These are phyloP conservation scores for Boletus nobilissimus DNA, from an alignment of 1,284 basidiomycete genomes.

Conservation along the genomic window DNA sequence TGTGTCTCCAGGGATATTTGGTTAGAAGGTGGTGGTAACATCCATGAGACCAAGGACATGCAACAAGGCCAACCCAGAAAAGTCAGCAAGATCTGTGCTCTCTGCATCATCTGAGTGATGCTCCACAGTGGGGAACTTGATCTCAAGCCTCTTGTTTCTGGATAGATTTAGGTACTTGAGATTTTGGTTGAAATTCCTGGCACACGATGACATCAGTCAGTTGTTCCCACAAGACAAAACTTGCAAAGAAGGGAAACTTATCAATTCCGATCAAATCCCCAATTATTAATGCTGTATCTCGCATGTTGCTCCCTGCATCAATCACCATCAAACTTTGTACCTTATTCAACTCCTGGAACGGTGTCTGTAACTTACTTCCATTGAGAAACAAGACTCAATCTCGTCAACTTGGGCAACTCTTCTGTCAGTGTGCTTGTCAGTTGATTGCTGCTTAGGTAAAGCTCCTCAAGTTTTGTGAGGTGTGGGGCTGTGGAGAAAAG, in stretches of 20 bases:
- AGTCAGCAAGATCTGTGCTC: conserved; percentile 73
- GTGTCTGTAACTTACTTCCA: conserved; percentile 92
- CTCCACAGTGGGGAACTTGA: conserved; percentile 64
- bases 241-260: conserved; percentile 49
- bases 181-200: conserved; percentile 97
- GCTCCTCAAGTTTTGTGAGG: conserved; percentile 77
- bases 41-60: conserved; percentile 97
- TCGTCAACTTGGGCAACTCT: conserved; percentile 77
- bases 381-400: conserved; percentile 88
- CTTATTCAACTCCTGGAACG: conserved; percentile 91
- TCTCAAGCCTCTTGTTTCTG: conserved; percentile 89
- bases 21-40: conserved; percentile 87
- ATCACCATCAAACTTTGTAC: conserved; percentile 84
- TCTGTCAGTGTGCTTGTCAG: conserved; percentile 91
- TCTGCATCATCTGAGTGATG: conserved; percentile 38
- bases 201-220: conserved; percentile 16
- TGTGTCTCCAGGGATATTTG: conserved; percentile 88
- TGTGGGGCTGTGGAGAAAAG: conserved; percentile 84
- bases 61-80: conserved; percentile 84
- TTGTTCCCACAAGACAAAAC: neutral
- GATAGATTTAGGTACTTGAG: conserved; percentile 91
- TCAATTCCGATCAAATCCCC: conserved; percentile 99
- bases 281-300: conserved; percentile 99
- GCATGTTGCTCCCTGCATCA: conserved; percentile 93
- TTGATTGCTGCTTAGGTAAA: conserved; percentile 95